Conservation (phyloP, 768 basidiomycete genomes). For the Pholiota microspora region DNA sequence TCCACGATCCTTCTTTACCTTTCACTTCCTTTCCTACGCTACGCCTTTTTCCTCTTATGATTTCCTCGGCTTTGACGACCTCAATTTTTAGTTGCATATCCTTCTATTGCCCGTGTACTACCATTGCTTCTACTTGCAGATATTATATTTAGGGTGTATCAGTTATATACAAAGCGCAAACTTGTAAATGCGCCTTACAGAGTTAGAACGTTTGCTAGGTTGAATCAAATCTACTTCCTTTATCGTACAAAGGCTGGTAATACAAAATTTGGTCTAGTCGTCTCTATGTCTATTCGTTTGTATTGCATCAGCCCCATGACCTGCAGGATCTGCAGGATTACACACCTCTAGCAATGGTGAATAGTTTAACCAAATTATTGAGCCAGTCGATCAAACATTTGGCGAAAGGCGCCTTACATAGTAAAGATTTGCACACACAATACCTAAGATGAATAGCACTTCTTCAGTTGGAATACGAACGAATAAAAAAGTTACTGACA, state of each 20-base stretch:
- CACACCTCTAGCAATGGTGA: neutral
- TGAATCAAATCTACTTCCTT: no score
- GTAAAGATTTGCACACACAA: slow-evolving; percentile 5
- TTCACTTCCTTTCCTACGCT: no score
- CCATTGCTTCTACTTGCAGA: neutral
- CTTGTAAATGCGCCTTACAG: no score
- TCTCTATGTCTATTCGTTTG: neutral
- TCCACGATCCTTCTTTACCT: no score
- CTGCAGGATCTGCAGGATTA: neutral
- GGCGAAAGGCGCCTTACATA: neutral
- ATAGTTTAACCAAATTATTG: neutral
- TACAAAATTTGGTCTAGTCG: neutral
- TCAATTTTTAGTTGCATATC: neutral
- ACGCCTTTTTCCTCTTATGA: no score
- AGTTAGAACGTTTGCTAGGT: no score
- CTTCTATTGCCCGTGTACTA: neutral
- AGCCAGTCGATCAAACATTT: neutral
- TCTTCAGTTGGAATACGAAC: neutral
- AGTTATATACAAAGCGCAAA: no score
- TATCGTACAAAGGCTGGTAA: no score
- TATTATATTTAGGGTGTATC: neutral
- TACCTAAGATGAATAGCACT: neutral
- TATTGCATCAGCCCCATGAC: no score
- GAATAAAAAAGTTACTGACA: neutral
- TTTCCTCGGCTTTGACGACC: no score